These are phyloP conservation scores for Diaporthe amygdali DNA, from an alignment of 2,329 filamentous ascomycete species.

Conservation along the genomic window DNA sequence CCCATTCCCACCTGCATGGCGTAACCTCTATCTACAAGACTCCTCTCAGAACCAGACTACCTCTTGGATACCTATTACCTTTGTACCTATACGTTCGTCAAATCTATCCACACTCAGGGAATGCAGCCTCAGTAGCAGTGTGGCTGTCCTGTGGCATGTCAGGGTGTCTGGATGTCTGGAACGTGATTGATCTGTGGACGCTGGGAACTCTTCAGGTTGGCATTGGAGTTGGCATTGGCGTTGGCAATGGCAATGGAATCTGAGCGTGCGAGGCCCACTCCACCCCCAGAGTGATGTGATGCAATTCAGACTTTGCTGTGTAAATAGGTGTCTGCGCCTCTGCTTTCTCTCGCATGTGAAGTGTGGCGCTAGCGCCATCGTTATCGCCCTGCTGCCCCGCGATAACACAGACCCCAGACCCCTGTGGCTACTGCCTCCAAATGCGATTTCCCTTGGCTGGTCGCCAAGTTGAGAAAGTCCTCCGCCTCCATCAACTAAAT, in stretches of 20 bases:
- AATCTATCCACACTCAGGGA: no score
- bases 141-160: background rate
- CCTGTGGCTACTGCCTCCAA: background rate
- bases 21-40: background rate
- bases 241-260: background rate
- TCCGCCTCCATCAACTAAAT: no score
- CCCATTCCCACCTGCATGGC: background rate
- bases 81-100: no score
- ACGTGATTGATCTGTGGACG: background rate
- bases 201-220: background rate
- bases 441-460: background rate
- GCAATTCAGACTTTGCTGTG: conserved; percentile 9
- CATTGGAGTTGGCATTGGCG: background rate
- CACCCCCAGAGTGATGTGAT: background rate
- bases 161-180: background rate
- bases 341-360: conserved; percentile 10
- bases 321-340: background rate
- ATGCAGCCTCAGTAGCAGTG: no score
- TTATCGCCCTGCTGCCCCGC: background rate
- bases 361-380: conserved; percentile 2
- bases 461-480: background rate
- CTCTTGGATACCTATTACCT: background rate
- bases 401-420: background rate
- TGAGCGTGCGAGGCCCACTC: background rate
- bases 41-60: background rate